Evolutionary conservation across 257 asterid genomes (phyloP).

Genomic region (Petrea volubilis): DNA sequence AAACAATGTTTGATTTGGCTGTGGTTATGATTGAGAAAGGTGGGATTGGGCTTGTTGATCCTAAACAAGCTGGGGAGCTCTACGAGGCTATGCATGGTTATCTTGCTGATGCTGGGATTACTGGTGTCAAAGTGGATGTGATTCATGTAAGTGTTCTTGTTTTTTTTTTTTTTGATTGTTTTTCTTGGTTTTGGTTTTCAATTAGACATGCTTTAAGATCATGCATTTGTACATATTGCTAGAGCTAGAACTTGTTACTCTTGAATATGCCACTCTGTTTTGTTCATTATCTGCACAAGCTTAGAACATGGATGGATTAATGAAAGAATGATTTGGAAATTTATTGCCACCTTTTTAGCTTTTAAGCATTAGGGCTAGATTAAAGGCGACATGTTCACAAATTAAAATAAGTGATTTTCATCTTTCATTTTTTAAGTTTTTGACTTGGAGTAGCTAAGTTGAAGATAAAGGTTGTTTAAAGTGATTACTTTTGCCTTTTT

Average conservation of each 20-base stretch:
- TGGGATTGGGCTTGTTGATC: slow-evolving; percentile 46
- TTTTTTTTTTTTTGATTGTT: not conserved
- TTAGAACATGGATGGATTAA: too few relatives aligned
- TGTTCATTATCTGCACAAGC: not conserved
- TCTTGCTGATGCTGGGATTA: slow-evolving; percentile 39
- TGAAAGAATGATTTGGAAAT: too few relatives aligned
- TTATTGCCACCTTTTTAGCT: too few relatives aligned
- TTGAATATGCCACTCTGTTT: not conserved
- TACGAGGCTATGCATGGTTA: slow-evolving; percentile 51
- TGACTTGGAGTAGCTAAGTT: too few relatives aligned
- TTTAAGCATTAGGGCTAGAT: too few relatives aligned
- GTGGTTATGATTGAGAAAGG: slow-evolving; percentile 46
- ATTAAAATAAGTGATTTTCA: too few relatives aligned
- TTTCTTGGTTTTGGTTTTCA: not conserved
- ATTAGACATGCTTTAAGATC: not conserved
- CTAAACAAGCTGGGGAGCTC: slow-evolving; percentile 29
- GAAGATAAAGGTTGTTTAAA: too few relatives aligned
- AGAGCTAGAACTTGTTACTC: not conserved
- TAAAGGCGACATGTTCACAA: too few relatives aligned
- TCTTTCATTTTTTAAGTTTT: too few relatives aligned
- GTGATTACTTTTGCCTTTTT: too few relatives aligned
- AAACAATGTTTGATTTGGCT: slow-evolving; percentile 50
- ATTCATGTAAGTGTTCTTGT: slow-evolving; percentile 38
- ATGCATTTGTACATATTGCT: not conserved
- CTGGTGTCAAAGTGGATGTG: slow-evolving; percentile 54